Base-by-base conservation (phyloP, 140 eudicot genomes). In the Anethum foeniculum region DNA sequence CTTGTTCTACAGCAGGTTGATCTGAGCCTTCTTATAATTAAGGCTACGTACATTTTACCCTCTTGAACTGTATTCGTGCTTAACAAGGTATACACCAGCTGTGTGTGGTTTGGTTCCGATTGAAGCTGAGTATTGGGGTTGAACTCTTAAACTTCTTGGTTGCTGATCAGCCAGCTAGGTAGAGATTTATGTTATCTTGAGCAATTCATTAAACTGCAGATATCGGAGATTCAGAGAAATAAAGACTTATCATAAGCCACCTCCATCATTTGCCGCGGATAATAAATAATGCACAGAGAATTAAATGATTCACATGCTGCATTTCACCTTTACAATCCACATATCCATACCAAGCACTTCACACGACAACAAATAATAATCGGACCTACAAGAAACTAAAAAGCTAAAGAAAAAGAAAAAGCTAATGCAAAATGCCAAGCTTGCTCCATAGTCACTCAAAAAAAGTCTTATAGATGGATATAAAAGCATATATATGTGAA, bases 231-330 rank as follows among this genome's bases (percentile, higher is more conserved):
- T 41, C 12, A 25, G 38, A 44, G 58, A 74, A 7, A 44, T 11
- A 25, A 8, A 43, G 58, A 44, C 54, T 44, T 13, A 19, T 7
- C 77, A 11, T 41, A 74, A 23, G 58, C 78, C 36, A 44, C 36
- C 58, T 23, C 58, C 58, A 74, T 48, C 56, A 74, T 41, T 41
- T 74, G 34, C 38, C 36, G 58, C 78, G 44, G 78, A 44, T 44
- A 74, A 21, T 74, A 74, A 44, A 74, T 74, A 38, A 3, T 34
- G 19, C 7, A 74, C 0, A 11, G 49, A n/a, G 30, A 62, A 43
- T n/a, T 62, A 46, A 19, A 60, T 43, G 21, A 19, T 46, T 75
- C 79, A 75, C 93, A 89, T 91, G 96, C 88, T 92, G 86, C 86
- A 80, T 80, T 87, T 68, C 69, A 77, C 84, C 86, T 84, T 80